These are phyloP conservation scores for Fusarium anthophilum DNA, from an alignment of 2,329 filamentous ascomycete genomes.

Conservation along the genomic window DNA sequence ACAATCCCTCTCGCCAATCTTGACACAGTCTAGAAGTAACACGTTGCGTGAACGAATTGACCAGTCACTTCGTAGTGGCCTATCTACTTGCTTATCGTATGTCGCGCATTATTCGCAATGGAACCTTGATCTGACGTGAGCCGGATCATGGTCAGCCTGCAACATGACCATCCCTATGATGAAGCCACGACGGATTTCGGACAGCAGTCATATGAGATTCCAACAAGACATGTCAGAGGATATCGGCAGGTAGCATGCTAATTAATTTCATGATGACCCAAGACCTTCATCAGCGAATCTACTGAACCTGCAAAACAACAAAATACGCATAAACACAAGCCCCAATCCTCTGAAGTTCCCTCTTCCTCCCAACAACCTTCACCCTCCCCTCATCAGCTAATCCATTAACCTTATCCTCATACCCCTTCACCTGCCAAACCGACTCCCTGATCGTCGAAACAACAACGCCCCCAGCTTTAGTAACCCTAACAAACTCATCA, in stretches of 20 bases:
- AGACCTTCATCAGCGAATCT: background rate
- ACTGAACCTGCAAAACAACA: conserved; percentile 2
- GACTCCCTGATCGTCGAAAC: conserved; percentile 58
- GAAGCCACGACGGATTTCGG: background rate
- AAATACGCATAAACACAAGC: conserved; percentile 17
- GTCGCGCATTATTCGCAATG: background rate
- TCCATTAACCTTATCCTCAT: conserved; percentile 51
- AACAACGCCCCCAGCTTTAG: conserved; percentile 54
- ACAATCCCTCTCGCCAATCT: no score
- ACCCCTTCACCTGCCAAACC: conserved; percentile 57
- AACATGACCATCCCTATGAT: no score
- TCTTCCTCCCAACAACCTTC: background rate
- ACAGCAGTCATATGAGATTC: fast-evolving
- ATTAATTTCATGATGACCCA: no score
- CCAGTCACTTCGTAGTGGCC: fast-evolving
- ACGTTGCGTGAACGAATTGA: background rate
- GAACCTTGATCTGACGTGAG: conserved; percentile 1
- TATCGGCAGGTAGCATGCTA: no score
- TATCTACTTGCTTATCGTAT: background rate
- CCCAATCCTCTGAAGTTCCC: conserved; percentile 7
- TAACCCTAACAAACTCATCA: conserved; percentile 56
- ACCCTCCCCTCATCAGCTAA: background rate
- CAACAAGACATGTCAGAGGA: background rate
- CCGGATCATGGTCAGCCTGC: background rate
- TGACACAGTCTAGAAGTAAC: fast-evolving